Evolutionary conservation across 495 filamentous ascomycete genomes (phyloP).

Genomic region (Glutinoglossum americanum): DNA sequence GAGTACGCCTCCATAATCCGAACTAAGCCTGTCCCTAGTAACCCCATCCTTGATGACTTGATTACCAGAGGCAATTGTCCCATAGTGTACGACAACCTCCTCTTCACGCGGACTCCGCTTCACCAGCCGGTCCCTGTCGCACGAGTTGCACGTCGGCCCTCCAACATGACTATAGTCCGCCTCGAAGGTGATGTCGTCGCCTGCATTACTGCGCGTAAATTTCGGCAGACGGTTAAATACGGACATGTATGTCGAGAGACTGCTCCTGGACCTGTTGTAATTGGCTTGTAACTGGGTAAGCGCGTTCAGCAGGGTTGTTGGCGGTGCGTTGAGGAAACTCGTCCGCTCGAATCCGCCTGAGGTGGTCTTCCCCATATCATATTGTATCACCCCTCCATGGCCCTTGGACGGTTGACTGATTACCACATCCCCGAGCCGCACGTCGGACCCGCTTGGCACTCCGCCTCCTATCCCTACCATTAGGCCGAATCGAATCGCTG

Average conservation of each 20-base stretch:
- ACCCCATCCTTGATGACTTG: neutral
- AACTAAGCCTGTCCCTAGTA: neutral
- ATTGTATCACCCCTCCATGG: neutral
- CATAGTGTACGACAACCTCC: neutral
- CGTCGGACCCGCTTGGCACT: constrained; percentile 9
- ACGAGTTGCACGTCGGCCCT: neutral
- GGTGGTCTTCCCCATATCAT: neutral
- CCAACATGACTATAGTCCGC: neutral
- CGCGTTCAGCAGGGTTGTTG: neutral
- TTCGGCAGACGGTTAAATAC: neutral
- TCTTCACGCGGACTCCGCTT: neutral
- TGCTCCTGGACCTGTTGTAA: neutral
- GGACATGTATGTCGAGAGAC: neutral
- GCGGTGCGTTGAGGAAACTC: neutral
- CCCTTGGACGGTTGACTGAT: neutral
- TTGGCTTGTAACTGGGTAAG: neutral
- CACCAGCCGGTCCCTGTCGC: neutral
- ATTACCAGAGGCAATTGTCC: neutral
- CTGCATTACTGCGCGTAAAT: neutral
- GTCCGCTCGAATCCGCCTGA: neutral
- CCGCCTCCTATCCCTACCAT: constrained; percentile 26
- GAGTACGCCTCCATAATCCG: neutral
- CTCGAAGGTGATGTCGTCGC: neutral
- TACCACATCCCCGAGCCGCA: constrained; percentile 15
- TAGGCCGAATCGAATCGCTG: constrained; percentile 16